Base-by-base conservation (phyloP, 2,329 filamentous ascomycete species). In the Stachybotrys chlorohalonatus region DNA sequence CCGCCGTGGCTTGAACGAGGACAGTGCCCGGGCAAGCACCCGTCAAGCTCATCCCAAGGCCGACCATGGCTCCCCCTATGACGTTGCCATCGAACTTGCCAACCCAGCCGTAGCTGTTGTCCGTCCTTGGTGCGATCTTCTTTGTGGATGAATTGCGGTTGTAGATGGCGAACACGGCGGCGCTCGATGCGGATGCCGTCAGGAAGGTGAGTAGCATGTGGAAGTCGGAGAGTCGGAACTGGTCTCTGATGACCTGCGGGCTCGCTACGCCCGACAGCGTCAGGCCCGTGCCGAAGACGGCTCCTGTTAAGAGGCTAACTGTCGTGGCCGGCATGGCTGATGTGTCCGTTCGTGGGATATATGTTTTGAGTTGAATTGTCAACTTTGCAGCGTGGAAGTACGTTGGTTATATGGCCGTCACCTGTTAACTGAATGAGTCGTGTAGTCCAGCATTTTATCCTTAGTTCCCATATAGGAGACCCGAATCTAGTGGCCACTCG, bases 141-240 rank as follows among this genome's bases (percentile, higher is more conserved):
- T 51, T 46, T 11, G 17, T n/a, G 15, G 31, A n/a, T 24, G 24
- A 24, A 31, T 52, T 51, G 49, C 36, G 49, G 52, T 56, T 56
- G 45, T 56, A 52, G 6, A 39, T 31, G 16, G 55, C 55, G 32
- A 56, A 56, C 6, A 56, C 16, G 49, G 52, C 55, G n/a, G 55
- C 55, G 46, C 55, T 56, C 8, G 55, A 48, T 36, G 48, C 55
- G 6, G 55, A 56, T 6, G 55, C 55, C 13, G 55, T 56, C 15
- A 56, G 49, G 36, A 56, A 56, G 8, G 55, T 56, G 42, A 54
- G 46, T 30, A 56, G 55, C 55, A 56, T 56, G 49, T 56, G 55
- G 45, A 56, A 56, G 52, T 56, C 52, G 52, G 52, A 48, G 5
- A 56, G 32, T 16, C 49, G 31, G 55, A 56, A 56, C 45, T 56